A percentile compares a stretch with the other conserved stretches of the same genome.
Conservation (phyloP, 495 filamentous ascomycete species). For the Opeltia flavorubescens region DNA sequence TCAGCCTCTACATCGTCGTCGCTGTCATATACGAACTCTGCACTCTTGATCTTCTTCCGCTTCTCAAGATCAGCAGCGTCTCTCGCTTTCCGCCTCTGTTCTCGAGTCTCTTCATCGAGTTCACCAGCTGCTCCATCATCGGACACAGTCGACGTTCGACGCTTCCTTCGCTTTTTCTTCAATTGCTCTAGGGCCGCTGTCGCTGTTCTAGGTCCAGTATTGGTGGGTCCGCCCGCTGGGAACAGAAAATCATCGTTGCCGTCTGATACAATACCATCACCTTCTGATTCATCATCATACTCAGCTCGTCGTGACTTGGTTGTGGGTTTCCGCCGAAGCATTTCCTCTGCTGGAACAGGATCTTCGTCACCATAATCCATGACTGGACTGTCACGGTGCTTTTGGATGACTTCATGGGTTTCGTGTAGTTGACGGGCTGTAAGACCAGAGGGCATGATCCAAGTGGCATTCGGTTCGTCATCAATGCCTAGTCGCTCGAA, state of each 20-base stretch:
- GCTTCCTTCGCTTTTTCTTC: conserved; percentile 36
- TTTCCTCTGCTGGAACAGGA: conserved; percentile 43
- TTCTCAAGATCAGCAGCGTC: conserved; percentile 46
- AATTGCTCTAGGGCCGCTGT: conserved; percentile 32
- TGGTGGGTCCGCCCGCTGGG: conserved; percentile 49
- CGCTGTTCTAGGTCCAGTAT: conserved; percentile 27
- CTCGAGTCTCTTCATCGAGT: conserved; percentile 34
- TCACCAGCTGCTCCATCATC: conserved; percentile 21
- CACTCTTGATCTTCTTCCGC: conserved; percentile 66
- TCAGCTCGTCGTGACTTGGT: conserved; percentile 26
- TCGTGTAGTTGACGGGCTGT: conserved; percentile 49
- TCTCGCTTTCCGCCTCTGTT: conserved; percentile 39
- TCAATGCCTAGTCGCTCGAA: conserved; percentile 52
- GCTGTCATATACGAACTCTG: conserved; percentile 61
- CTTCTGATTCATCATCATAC: conserved; percentile 39
- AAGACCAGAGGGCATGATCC: conserved; percentile 61
- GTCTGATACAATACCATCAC: conserved; percentile 36
- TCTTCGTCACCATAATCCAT: conserved; percentile 53
- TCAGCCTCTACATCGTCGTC: conserved; percentile 64
- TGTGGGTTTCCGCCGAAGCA: conserved; percentile 56
- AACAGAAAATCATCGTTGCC: conserved; percentile 49
- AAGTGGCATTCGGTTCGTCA: conserved; percentile 61
- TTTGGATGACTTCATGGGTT: conserved; percentile 47
- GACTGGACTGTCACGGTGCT: conserved; percentile 54
- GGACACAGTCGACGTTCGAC: conserved; percentile 21